A percentile compares a stretch with the other conserved stretches of the same genome.
These are phyloP conservation scores for Penicillium polonicum DNA, from an alignment of 2,329 filamentous ascomycete genomes.

Conservation along the genomic window DNA sequence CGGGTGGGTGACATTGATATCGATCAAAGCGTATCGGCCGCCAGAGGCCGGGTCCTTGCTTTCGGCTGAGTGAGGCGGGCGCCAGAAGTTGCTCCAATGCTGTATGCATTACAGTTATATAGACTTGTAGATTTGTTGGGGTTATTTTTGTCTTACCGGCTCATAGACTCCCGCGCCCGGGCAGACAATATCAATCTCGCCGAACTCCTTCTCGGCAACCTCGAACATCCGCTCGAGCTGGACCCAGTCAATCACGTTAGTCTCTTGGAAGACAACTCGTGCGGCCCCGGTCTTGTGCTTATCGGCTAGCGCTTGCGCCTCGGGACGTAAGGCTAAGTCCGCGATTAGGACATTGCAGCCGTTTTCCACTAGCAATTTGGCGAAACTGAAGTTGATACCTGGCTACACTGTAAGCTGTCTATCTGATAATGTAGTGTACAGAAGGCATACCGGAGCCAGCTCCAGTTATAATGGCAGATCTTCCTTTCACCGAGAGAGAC, in stretches of 20 bases:
- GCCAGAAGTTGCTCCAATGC: constrained; percentile 53
- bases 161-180: constrained; percentile 49
- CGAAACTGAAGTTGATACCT: constrained; percentile 51
- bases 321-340: constrained; percentile 46
- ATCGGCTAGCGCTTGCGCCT: constrained; percentile 44
- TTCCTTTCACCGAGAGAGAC: constrained; percentile 45
- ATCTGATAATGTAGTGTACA: background rate
- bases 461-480: constrained; percentile 55
- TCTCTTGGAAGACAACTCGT: constrained; percentile 46
- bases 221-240: constrained; percentile 52
- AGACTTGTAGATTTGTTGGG: background rate
- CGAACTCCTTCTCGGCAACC: constrained; percentile 50
- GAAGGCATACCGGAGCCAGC: constrained; percentile 51
- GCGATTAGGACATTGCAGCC: constrained; percentile 50
- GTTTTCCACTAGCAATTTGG: constrained; percentile 44
- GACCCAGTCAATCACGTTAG: constrained; percentile 52
- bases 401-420: background rate
- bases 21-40: constrained; percentile 47
- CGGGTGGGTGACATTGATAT: constrained; percentile 55
- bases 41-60: constrained; percentile 44
- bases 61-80: constrained; percentile 40
- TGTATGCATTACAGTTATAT: constrained; percentile 20
- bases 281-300: constrained; percentile 35
- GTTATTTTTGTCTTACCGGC: constrained; percentile 32
- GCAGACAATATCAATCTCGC: constrained; percentile 48